Evolutionary conservation across 2,329 filamentous ascomycete genomes (phyloP), one percentile per base, ranked within the genome.

Genomic region (Scedosporium apiospermum): DNA sequence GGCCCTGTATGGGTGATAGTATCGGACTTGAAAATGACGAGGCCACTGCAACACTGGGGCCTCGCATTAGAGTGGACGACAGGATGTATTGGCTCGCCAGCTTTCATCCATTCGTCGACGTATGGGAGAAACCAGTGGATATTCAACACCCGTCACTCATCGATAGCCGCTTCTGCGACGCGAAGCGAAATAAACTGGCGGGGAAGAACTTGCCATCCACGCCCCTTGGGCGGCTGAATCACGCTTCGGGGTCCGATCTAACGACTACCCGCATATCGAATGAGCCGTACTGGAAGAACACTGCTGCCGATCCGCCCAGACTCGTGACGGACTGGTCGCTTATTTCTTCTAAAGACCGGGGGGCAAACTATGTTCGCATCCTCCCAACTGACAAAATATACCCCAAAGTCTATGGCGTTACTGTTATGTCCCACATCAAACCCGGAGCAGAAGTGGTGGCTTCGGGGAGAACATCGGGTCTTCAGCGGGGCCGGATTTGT

Each of bases 1-100:
- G 65, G n/a, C 76, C 74, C 3, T 75, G 75, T 61, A 79, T 79
- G 76, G 77, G 77, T 2, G 77, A 79, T 58, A 78, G 76, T 63
- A 77, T 79, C 46, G 77, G 77, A 7, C 69, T 75, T 14, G 66
- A 63, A 5, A 71, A 71, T 60, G 69, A 72, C 1, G 74, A 77
- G 42, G 71, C 69, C 42, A 78, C 76, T 0, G 75, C 76, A 16
- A 79, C 77, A 1, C 66, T 79, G 6, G 77, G 77, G 0, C 77
- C 77, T 0, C 76, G 74, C 30, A 62, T 79, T 5, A 68, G 68
- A 9, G 67, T 78, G 1, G 73, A 71, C 3, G 75, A 73, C 4
- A 72, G 68, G 0, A 73, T 63, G 61, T 78, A 73, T 63, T 79
- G 77, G 77, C 68, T 79, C 1, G 75, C 73, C 18, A 78, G 75